Percentiles rank a stretch among this genome's conserved stretches.
These are phyloP conservation scores for Microstegium vimineum DNA, from an alignment of 176 grass and related monocot genomes.

Conservation along the genomic window DNA sequence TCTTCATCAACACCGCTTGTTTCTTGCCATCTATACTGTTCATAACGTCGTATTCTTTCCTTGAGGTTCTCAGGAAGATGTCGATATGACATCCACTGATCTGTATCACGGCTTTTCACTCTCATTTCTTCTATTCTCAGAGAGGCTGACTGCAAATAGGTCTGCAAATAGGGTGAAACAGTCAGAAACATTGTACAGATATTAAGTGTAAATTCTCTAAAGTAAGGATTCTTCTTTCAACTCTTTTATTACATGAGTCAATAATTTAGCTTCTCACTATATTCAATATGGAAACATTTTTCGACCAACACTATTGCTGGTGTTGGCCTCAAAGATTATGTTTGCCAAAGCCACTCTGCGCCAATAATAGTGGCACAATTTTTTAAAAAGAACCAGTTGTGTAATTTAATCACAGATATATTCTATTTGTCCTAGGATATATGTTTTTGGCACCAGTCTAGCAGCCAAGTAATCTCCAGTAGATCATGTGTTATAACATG, in stretches of 20 bases:
- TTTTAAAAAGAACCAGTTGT: background rate
- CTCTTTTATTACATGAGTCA: background rate
- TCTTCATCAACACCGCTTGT: constrained; percentile 91
- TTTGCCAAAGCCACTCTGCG: background rate
- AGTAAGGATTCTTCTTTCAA: background rate
- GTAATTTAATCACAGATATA: constrained; percentile 4
- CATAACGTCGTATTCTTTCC: constrained; percentile 78
- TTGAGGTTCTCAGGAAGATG: constrained; percentile 76
- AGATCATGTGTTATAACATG: background rate
- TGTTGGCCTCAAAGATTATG: background rate
- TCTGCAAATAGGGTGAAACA: constrained; percentile 16
- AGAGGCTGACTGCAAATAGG: constrained; percentile 72
- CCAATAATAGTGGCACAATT: background rate
- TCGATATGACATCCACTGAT: constrained; percentile 87
- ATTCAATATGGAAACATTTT: background rate
- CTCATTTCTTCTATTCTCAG: constrained; percentile 84
- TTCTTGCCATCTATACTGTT: constrained; percentile 93
- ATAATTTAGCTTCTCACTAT: background rate
- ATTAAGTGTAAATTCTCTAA: background rate
- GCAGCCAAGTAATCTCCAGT: background rate
- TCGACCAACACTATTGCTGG: background rate
- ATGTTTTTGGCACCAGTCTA: background rate
- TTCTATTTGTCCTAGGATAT: background rate
- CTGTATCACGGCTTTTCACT: constrained; percentile 70
- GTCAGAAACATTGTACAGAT: background rate